A percentile compares a stretch with the other conserved stretches of the same genome.
Evolutionary conservation across 805 yeast genomes (phyloP).

Genomic region (Kodamaea leandrae): DNA sequence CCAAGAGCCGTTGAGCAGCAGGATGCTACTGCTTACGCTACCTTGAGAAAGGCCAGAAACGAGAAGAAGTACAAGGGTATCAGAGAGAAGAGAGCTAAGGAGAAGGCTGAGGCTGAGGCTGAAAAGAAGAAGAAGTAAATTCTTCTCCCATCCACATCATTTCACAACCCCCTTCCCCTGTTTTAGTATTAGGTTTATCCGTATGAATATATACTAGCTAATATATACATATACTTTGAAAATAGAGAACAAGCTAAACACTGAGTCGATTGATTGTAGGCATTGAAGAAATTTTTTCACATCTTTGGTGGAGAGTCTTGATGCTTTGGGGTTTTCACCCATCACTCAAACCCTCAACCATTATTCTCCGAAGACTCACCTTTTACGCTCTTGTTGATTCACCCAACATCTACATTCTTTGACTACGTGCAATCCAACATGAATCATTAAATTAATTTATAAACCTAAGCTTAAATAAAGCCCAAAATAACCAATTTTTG

Average conservation of each 20-base stretch:
- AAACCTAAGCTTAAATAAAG: slow-evolving; percentile 3
- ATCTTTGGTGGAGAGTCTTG: too few relatives aligned
- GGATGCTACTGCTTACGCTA: slow-evolving; percentile 78
- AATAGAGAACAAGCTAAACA: background rate
- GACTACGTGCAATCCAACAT: too few relatives aligned
- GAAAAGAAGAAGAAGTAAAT: slow-evolving; percentile 91
- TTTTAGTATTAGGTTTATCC: slow-evolving; percentile 8
- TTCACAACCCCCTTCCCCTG: slow-evolving; percentile 4
- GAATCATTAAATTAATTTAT: slow-evolving; percentile 7
- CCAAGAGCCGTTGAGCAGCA: slow-evolving; percentile 87
- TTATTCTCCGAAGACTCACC: too few relatives aligned
- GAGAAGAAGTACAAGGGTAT: slow-evolving; percentile 91
- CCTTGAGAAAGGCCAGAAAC: slow-evolving; percentile 94
- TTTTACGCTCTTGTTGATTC: too few relatives aligned
- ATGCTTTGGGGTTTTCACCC: too few relatives aligned
- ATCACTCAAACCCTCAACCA: too few relatives aligned
- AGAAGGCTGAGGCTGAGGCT: slow-evolving; percentile 98
- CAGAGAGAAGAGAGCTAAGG: slow-evolving; percentile 97
- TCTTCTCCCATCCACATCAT: slow-evolving; percentile 6
- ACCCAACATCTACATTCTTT: background rate
- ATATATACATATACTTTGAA: slow-evolving; percentile 9
- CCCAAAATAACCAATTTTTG: slow-evolving; percentile 3
- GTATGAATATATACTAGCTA: slow-evolving; percentile 10
- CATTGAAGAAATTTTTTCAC: too few relatives aligned
- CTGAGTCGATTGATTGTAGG: too few relatives aligned